phyloP scores from a whole-genome alignment of 1,284 basidiomycete genomes.

The Cryptococcus depauperatus region DNA sequence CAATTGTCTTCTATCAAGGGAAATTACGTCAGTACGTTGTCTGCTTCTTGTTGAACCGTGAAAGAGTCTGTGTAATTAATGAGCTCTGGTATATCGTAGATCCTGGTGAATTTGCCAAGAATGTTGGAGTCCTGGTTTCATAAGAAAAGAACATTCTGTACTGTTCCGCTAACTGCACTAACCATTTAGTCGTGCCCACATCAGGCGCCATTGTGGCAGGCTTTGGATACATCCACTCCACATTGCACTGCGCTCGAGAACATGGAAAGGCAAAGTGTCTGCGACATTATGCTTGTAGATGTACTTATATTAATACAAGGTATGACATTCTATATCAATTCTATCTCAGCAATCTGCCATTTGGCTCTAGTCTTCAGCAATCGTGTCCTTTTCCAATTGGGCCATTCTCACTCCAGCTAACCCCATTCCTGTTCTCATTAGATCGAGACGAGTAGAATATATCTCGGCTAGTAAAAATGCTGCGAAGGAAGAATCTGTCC shows the following conservation, averaged over 20 bases:
- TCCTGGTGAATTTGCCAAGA: slow-evolving; percentile 2
- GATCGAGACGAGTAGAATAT: slow-evolving; percentile 36
- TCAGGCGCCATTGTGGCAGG: no score
- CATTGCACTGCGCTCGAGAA: no score
- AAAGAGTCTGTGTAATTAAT: not conserved
- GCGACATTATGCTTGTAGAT: no score
- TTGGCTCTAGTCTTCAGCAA: not conserved
- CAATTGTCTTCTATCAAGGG: not conserved
- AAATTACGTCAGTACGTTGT: slow-evolving; percentile 7
- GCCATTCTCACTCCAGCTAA: no score
- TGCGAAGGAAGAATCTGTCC: slow-evolving; percentile 40
- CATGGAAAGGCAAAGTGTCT: no score
- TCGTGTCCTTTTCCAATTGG: not conserved
- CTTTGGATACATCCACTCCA: no score
- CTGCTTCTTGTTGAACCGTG: not conserved
- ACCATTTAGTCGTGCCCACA: no score
- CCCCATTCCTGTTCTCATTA: slow-evolving; percentile 37
- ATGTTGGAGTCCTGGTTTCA: not conserved
- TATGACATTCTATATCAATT: no score
- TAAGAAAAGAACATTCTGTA: no score
- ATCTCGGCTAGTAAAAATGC: slow-evolving; percentile 44
- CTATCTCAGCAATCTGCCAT: not conserved
- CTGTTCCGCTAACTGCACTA: no score
- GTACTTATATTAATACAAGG: no score
- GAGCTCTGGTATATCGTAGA: not conserved